Base-by-base conservation (phyloP, 129 eudicot genomes). In the Logfia minima region DNA sequence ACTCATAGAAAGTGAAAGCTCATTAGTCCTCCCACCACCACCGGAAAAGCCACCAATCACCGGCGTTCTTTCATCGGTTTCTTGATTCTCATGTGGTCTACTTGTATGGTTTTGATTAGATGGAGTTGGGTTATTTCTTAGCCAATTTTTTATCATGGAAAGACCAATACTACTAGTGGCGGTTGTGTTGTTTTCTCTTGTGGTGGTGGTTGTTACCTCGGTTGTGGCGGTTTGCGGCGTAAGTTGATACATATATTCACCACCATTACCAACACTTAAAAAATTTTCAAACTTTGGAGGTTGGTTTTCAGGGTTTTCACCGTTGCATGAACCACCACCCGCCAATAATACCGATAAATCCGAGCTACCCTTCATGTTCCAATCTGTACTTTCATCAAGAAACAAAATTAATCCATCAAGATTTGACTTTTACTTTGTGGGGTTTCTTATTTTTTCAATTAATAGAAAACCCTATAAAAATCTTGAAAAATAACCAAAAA, bases 111-210 rank as follows among this genome's bases (percentile, higher is more conserved):
- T 80, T 68, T 67, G 84, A 51, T 67, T 68, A 2, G 63, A 68
- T 4, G 84, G 81, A 13, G 88, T 70, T 6, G 83, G 83, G 82
- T 93, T 84, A 82, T 86, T 90, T 68, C 98, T 87, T 5, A 93
- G 83, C 97, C 97, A 93, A 83, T 85, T 93, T 70, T 90, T 90
- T 48, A 93, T 93, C 98, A 90, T 93, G 11, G 98, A 93, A 10
- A 93, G 88, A 11, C 98, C 98, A 41, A 90, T 84, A 26, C 69
- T 83, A 61, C 64, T 84, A 9, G 70, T 64, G 31, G 65, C 63
- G 29, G 32, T 45, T 41, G 51, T 58, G 28, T 58, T 58, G 63
- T 62, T 70, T 22, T 63, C 77, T 13, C 71, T 80, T 2, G 80
- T 65, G 66, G 68, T 77, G 41, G 74, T 76, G 68, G 80, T 52